These are phyloP conservation scores for Lentinula lateritia DNA, from an alignment of 768 basidiomycete species.

Conservation along the genomic window DNA sequence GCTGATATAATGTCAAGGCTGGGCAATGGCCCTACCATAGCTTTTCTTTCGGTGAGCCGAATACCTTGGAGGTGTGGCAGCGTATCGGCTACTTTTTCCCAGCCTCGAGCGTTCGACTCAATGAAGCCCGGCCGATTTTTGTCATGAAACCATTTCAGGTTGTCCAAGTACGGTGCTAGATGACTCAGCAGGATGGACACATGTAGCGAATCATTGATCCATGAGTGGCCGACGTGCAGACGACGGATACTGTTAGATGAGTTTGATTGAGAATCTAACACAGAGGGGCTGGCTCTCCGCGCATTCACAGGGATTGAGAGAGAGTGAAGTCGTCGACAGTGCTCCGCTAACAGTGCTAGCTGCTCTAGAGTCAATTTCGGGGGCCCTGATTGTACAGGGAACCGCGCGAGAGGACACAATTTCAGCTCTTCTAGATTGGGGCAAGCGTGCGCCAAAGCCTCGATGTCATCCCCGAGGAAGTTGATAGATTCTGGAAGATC, in stretches of 20 bases:
- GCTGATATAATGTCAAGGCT: conserved; percentile 3
- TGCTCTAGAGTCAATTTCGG: conserved; percentile 59
- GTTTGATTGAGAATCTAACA: conserved; percentile 38
- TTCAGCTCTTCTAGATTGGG: conserved; percentile 66
- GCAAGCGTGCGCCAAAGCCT: conserved; percentile 51
- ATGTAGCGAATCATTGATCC: conserved; percentile 63
- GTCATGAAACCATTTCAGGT: conserved; percentile 72
- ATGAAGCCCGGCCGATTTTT: conserved; percentile 67
- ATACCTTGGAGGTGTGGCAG: conserved; percentile 70
- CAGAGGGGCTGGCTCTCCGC: conserved; percentile 34
- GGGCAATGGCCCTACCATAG: conserved; percentile 10
- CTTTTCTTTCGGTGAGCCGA: conserved; percentile 52
- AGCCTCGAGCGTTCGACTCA: conserved; percentile 60
- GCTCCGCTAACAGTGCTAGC: conserved; percentile 50
- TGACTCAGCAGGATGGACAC: conserved; percentile 72
- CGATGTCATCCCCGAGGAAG: conserved; percentile 57
- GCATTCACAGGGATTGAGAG: conserved; percentile 64
- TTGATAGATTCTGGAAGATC: conserved; percentile 75
- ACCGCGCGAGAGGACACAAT: conserved; percentile 64
- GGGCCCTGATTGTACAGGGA: conserved; percentile 44
- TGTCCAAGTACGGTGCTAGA: conserved; percentile 65
- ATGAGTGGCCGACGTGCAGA: conserved; percentile 73
- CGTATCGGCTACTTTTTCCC: conserved; percentile 65
- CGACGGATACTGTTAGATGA: conserved; percentile 67
- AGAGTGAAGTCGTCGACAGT: conserved; percentile 59